phyloP scores from a whole-genome alignment of 768 basidiomycete genomes.

The Boletus subcaerulescens region DNA sequence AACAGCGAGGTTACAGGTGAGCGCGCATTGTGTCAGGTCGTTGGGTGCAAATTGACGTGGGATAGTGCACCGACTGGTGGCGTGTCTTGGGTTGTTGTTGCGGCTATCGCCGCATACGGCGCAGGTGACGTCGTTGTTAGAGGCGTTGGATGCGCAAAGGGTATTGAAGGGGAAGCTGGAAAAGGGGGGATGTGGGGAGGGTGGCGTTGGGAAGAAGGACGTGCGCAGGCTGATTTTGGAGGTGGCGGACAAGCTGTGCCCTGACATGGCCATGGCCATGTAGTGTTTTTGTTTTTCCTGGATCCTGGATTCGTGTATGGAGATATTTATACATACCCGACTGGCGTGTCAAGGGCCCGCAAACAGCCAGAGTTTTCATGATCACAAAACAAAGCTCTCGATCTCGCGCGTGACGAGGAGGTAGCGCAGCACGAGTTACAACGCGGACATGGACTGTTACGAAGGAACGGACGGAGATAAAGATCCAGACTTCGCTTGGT shows the following conservation, averaged over 20 bases:
- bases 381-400: too few relatives aligned
- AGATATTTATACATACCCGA: too few relatives aligned
- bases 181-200: slow-evolving; percentile 48
- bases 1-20: slow-evolving; percentile 77
- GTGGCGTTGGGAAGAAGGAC: slow-evolving; percentile 61
- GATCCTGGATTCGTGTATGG: too few relatives aligned
- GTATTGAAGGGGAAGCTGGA: slow-evolving; percentile 57
- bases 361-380: too few relatives aligned
- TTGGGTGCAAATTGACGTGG: background rate
- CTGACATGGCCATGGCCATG: background rate
- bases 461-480: too few relatives aligned
- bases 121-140: slow-evolving; percentile 55
- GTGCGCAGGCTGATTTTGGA: slow-evolving; percentile 64
- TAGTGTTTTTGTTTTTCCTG: too few relatives aligned
- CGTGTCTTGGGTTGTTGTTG: slow-evolving; percentile 72
- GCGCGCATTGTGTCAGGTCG: slow-evolving; percentile 24
- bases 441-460: too few relatives aligned
- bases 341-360: too few relatives aligned
- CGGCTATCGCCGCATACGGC: slow-evolving; percentile 72
- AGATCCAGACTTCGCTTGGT: too few relatives aligned
- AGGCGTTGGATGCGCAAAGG: slow-evolving; percentile 62
- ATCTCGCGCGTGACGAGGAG: too few relatives aligned
- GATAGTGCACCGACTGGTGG: slow-evolving; percentile 73
- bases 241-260: slow-evolving; percentile 46
- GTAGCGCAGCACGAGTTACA: too few relatives aligned